These are phyloP conservation scores for Lantana camara DNA, from an alignment of 257 asterid genomes.

Conservation along the genomic window DNA sequence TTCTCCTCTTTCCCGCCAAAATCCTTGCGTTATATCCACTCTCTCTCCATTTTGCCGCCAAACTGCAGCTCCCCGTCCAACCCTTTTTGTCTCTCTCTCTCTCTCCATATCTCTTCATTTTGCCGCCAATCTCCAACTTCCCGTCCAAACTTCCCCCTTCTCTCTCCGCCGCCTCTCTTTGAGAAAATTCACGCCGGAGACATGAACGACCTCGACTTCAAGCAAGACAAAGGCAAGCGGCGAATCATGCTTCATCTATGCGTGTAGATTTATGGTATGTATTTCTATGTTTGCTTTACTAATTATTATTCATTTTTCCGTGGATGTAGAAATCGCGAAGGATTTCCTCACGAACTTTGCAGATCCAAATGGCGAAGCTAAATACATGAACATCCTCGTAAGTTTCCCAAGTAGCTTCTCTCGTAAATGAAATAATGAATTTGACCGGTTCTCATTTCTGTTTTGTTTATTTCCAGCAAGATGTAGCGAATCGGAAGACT, in stretches of 20 bases:
- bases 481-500: conserved; percentile 83
- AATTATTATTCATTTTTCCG: neutral
- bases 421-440: neutral
- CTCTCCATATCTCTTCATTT: conserved; percentile 27
- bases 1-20: conserved; percentile 68
- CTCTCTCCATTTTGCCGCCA: conserved; percentile 60
- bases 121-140: conserved; percentile 53
- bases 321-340: conserved; percentile 66
- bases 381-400: conserved; percentile 75
- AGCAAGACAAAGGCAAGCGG: conserved; percentile 62
- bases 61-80: conserved; percentile 21
- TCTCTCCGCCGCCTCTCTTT: neutral
- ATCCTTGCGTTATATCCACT: neutral
- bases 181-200: conserved; percentile 27
- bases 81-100: conserved; percentile 10
- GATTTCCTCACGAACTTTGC: conserved; percentile 75
- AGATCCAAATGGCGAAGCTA: conserved; percentile 70
- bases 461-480: conserved; percentile 57
- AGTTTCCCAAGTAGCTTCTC: conserved; percentile 28
- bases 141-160: conserved; percentile 10
- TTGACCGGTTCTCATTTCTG: neutral
- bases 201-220: conserved; percentile 67
- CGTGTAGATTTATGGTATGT: neutral
- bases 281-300: conserved; percentile 3
- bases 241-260: neutral